These are phyloP conservation scores for Citrullus amarus DNA, from an alignment of 306 rosid genomes.

Conservation along the genomic window DNA sequence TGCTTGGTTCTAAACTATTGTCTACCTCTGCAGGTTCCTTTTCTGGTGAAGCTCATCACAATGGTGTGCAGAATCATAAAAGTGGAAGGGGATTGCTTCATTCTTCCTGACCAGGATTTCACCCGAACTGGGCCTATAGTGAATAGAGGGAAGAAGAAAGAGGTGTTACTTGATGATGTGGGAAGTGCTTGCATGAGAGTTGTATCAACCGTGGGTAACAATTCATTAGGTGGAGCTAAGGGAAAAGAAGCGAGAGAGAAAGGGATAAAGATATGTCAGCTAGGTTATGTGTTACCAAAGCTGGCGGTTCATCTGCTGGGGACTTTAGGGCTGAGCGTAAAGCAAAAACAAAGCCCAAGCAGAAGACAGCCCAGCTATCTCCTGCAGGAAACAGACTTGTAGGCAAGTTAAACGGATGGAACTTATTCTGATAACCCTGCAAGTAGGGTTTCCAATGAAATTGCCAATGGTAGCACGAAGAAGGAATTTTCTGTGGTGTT, in stretches of 20 bases:
- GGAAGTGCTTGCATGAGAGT: constrained; percentile 39
- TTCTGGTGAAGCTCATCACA: constrained; percentile 26
- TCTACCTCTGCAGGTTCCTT: constrained; percentile 45
- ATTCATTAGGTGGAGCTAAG: constrained; percentile 41
- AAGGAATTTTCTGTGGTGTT: constrained; percentile 21
- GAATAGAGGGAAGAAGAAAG: constrained; percentile 63
- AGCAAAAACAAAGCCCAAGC: constrained; percentile 67
- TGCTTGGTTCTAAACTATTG: background rate
- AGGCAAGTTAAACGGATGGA: constrained; percentile 26
- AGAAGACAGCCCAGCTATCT: constrained; percentile 44
- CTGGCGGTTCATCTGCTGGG: constrained; percentile 34
- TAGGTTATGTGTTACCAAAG: constrained; percentile 36
- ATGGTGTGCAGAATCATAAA: constrained; percentile 17
- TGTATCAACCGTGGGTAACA: constrained; percentile 31
- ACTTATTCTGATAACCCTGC: constrained; percentile 23
- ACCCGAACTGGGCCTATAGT: constrained; percentile 42
- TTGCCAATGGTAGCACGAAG: constrained; percentile 15
- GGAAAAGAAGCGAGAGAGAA: constrained; percentile 74
- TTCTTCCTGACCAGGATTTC: constrained; percentile 41
- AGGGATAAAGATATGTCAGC: constrained; percentile 39
- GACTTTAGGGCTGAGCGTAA: constrained; percentile 51
- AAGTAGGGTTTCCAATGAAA: constrained; percentile 28
- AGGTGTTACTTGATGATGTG: constrained; percentile 66
- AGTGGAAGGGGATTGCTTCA: constrained; percentile 22
- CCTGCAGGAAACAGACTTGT: constrained; percentile 42